phyloP scores from a whole-genome alignment of 768 basidiomycete species.

The Suillus subluteus region DNA sequence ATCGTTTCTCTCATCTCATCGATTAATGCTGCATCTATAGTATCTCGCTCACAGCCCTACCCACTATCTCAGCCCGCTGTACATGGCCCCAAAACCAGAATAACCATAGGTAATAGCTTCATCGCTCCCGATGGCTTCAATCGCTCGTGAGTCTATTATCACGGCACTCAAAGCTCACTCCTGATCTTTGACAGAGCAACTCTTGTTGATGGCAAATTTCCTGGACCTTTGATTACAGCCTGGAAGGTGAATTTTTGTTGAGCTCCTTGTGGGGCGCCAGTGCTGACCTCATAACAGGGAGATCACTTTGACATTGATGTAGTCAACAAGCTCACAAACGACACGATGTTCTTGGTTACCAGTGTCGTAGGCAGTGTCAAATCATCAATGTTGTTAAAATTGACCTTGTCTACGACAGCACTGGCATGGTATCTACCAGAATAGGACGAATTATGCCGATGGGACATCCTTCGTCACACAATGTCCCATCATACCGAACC shows the following conservation, averaged over 20 bases:
- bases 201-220: neutral
- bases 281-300: conserved; percentile 31
- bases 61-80: conserved; percentile 14
- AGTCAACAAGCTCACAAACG: conserved; percentile 46
- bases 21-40: conserved; percentile 20
- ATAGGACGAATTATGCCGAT: conserved; percentile 31
- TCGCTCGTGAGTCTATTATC: conserved; percentile 34
- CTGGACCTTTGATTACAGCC: neutral
- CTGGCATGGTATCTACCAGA: conserved; percentile 58
- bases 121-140: conserved; percentile 53
- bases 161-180: neutral
- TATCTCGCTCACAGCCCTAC: conserved; percentile 20
- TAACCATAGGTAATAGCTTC: conserved; percentile 41
- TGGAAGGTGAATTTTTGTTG: neutral
- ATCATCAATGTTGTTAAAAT: neutral
- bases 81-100: conserved; percentile 23
- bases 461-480: neutral
- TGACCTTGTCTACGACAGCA: conserved; percentile 38
- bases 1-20: conserved; percentile 13
- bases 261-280: neutral
- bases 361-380: conserved; percentile 44
- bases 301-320: conserved; percentile 48
- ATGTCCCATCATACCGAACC: conserved; percentile 24
- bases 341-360: conserved; percentile 51
- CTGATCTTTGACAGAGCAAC: neutral